phyloP scores from a whole-genome alignment of 495 filamentous ascomycete species.

The Astrothelium macrocarpum region DNA sequence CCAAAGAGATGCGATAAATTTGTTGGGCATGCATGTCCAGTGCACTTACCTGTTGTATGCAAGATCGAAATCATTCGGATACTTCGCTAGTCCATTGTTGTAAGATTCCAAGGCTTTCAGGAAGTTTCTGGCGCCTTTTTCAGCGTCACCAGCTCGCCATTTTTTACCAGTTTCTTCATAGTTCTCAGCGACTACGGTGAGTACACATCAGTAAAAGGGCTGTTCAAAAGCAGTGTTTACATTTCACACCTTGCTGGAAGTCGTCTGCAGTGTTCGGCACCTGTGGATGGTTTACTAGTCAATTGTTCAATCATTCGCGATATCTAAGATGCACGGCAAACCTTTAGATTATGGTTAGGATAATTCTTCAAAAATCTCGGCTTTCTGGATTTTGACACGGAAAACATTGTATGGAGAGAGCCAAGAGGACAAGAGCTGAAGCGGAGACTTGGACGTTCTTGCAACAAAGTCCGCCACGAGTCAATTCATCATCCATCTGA shows the following conservation, averaged over 20 bases:
- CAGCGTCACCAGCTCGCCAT: constrained; percentile 62
- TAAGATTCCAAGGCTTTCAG: constrained; percentile 56
- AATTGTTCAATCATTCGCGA: background rate
- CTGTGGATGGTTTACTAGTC: no score
- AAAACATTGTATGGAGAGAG: no score
- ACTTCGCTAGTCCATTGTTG: constrained; percentile 47
- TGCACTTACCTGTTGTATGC: constrained; percentile 60
- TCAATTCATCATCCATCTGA: no score
- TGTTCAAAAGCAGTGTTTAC: background rate
- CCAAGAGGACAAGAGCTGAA: no score
- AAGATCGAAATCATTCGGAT: constrained; percentile 53
- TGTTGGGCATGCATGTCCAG: background rate
- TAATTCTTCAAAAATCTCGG: no score
- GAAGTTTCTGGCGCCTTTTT: constrained; percentile 60
- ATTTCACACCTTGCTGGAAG: constrained; percentile 8
- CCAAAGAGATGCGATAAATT: background rate
- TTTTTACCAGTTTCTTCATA: constrained; percentile 62
- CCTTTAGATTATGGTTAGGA: no score
- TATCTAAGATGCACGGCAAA: background rate
- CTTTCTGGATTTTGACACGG: no score
- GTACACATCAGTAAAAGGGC: constrained; percentile 18
- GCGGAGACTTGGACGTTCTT: no score
- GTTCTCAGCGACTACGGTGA: constrained; percentile 53
- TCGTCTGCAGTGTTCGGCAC: constrained; percentile 20
- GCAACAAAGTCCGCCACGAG: no score